Evolutionary conservation across 306 rosid species (phyloP).

Genomic region (Hippophae rhamnoides): DNA sequence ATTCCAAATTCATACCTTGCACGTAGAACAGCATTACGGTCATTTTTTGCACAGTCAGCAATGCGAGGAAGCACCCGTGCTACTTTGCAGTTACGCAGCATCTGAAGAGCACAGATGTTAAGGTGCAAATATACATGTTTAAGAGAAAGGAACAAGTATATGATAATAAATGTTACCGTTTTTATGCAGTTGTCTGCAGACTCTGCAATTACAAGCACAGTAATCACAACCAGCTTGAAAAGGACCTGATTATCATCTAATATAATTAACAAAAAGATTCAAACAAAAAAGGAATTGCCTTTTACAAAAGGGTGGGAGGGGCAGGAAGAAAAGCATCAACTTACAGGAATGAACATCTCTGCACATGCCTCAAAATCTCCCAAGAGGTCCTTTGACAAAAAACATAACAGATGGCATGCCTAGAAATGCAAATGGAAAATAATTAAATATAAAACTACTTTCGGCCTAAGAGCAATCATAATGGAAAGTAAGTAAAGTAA

Average conservation of each 20-base stretch:
- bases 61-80: constrained; percentile 85
- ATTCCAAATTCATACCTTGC: constrained; percentile 50
- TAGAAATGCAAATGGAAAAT: constrained; percentile 27
- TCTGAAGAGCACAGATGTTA: constrained; percentile 36
- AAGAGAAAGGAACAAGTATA: neutral
- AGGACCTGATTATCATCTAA: constrained; percentile 65
- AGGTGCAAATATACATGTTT: constrained; percentile 15
- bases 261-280: constrained; percentile 23
- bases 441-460: neutral
- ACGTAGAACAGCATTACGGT: constrained; percentile 83
- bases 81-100: constrained; percentile 91
- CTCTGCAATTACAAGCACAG: constrained; percentile 99
- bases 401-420: constrained; percentile 92
- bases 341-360: constrained; percentile 84
- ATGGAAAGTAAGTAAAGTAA: neutral
- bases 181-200: constrained; percentile 96
- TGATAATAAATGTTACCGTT: constrained; percentile 49
- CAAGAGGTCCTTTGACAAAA: constrained; percentile 83
- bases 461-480: neutral
- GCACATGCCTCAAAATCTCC: constrained; percentile 97
- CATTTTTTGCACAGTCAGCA: constrained; percentile 87
- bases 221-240: constrained; percentile 98
- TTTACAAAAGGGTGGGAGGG: neutral
- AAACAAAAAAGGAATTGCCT: constrained; percentile 6
- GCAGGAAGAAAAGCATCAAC: constrained; percentile 30